phyloP scores from a whole-genome alignment of 116 monocot species.

The Dioscorea cayenensis region DNA sequence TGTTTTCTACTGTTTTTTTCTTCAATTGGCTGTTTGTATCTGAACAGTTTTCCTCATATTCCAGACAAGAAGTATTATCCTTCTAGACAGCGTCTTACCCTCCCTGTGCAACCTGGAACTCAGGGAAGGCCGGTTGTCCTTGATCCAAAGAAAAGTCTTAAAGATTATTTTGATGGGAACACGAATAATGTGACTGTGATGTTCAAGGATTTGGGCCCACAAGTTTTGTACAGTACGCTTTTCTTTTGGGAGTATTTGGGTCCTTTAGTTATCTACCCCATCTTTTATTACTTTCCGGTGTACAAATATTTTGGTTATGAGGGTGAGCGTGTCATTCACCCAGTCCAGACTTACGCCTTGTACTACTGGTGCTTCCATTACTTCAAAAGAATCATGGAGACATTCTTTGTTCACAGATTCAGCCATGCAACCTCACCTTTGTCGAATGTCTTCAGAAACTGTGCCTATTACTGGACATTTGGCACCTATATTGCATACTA shows the following conservation, averaged over 20 bases:
- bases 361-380: constrained; percentile 91
- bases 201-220: constrained; percentile 79
- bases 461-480: constrained; percentile 89
- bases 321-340: constrained; percentile 48
- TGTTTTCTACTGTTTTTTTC: no score
- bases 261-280: constrained; percentile 74
- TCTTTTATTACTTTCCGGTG: constrained; percentile 78
- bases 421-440: constrained; percentile 91
- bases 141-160: constrained; percentile 43
- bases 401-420: constrained; percentile 90
- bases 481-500: constrained; percentile 85
- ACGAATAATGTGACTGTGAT: constrained; percentile 47
- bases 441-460: constrained; percentile 85
- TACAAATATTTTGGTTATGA: constrained; percentile 82
- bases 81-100: constrained; percentile 80
- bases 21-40: neutral
- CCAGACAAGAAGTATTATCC: constrained; percentile 83
- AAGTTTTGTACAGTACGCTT: constrained; percentile 80
- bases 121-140: constrained; percentile 55
- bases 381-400: constrained; percentile 83
- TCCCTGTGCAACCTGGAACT: constrained; percentile 44
- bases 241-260: constrained; percentile 95
- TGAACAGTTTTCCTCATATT: neutral
- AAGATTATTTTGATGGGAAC: constrained; percentile 63
- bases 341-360: constrained; percentile 78